Evolutionary conservation across 441 rosid species (phyloP), one percentile per base, ranked within the genome.

Genomic region (Brassica hybrid): DNA sequence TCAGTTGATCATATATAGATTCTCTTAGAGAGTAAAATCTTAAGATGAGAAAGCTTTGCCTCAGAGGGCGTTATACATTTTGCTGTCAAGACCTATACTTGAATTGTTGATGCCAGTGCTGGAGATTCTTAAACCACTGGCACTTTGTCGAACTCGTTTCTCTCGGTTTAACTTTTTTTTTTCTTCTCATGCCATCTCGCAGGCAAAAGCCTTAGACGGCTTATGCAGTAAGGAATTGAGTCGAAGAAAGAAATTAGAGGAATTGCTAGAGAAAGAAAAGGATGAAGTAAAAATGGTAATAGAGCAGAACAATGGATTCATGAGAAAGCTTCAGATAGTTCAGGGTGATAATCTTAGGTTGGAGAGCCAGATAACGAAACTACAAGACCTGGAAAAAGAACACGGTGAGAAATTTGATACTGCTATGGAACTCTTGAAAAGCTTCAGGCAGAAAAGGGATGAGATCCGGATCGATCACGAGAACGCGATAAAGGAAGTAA

Each of bases 371-470:
- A 63, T 86, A 41, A 72, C 81, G 18, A 89, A 87, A 68, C 83
- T 89, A 19, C 80, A 79, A 70, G 57, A 70, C 67, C 57, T 23
- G 62, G 87, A 69, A 67, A 83, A 84, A 81, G 91, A 87, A 74
- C 84, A 89, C 78, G 97, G 94, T 81, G 93, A 86, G 84, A 93
- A 94, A 86, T 85, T 94, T 45, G 45, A 88, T 32, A 88, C 96
- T 14, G 99, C 97, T n/a, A 94, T 90, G 79, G 87, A 86, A 61
- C 93, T 94, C 76, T 85, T 94, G 84, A 89, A 88, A 80, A 84
- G 85, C 75, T 91, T 89, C 80, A 91, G 84, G 78, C 84, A 81
- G 79, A 77, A 85, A 77, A 82, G 99, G 71, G 99, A 94, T 84
- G 87, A 83, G 72, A 81, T 91, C 78, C 84, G 76, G 70, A 65